Evolutionary conservation across 2,329 filamentous ascomycete genomes (phyloP).

Genomic region (Clonostachys solani): DNA sequence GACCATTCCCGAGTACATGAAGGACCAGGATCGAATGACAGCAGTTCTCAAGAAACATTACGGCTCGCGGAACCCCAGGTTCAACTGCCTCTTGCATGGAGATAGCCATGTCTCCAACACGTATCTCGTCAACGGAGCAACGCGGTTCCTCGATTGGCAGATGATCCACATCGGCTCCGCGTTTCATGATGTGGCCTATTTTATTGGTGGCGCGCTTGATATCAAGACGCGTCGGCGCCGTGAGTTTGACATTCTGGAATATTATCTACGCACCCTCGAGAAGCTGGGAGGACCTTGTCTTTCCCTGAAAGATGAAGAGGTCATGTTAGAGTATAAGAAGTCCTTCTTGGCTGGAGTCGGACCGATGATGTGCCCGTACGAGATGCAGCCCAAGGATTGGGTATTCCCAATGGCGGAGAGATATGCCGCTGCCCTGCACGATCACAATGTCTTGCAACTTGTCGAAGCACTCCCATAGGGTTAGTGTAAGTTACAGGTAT

Average conservation of each 20-base stretch:
- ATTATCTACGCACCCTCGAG: slow-evolving; percentile 20
- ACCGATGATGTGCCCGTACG: slow-evolving; percentile 14
- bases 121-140: slow-evolving; percentile 10
- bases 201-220: slow-evolving; percentile 20
- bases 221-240: slow-evolving; percentile 23
- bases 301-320: slow-evolving; percentile 16
- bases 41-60: slow-evolving; percentile 23
- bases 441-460: slow-evolving; percentile 2
- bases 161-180: slow-evolving; percentile 24
- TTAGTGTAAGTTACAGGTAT: not conserved
- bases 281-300: slow-evolving; percentile 14
- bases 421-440: slow-evolving; percentile 1
- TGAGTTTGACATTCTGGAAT: slow-evolving; percentile 23
- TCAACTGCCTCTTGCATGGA: slow-evolving; percentile 33
- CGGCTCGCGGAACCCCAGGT: slow-evolving; percentile 23
- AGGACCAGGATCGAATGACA: slow-evolving; percentile 17
- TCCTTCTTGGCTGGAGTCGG: slow-evolving; percentile 17
- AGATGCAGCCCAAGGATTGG: slow-evolving; percentile 2
- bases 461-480: not conserved
- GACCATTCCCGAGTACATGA: slow-evolving; percentile 13
- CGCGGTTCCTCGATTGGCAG: slow-evolving; percentile 30
- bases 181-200: slow-evolving; percentile 30
- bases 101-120: slow-evolving; percentile 36
- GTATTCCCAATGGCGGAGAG: slow-evolving; percentile 2
- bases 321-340: slow-evolving; percentile 17